Evolutionary conservation across 306 rosid species (phyloP).

Genomic region (Medicago lupulina): DNA sequence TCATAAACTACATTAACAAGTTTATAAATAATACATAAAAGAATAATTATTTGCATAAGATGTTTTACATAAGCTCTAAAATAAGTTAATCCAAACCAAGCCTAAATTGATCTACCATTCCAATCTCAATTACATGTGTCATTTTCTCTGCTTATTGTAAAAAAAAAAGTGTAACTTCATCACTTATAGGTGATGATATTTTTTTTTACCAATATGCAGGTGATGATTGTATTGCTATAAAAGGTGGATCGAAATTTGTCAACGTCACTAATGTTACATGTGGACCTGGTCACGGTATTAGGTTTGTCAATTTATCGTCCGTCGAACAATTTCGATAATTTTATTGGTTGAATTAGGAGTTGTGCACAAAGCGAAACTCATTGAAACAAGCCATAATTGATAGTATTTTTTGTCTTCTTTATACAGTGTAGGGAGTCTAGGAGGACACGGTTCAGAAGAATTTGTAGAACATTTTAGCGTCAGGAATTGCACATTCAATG

Average conservation of each 20-base stretch:
- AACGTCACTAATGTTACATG: conserved; percentile 43
- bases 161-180: too few relatives aligned
- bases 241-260: conserved; percentile 35
- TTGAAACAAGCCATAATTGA: neutral
- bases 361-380: too few relatives aligned
- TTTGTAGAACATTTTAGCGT: conserved; percentile 41
- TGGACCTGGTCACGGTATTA: conserved; percentile 71
- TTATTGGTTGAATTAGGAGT: too few relatives aligned
- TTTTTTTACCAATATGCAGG: conserved; percentile 31
- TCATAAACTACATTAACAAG: too few relatives aligned
- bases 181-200: too few relatives aligned
- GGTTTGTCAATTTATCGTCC: conserved; percentile 20
- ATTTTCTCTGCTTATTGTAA: neutral
- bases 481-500: conserved; percentile 44
- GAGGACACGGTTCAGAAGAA: conserved; percentile 20
- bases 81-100: too few relatives aligned
- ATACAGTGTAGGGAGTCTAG: conserved; percentile 59
- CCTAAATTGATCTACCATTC: neutral
- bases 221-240: conserved; percentile 61
- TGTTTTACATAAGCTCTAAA: too few relatives aligned
- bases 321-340: too few relatives aligned
- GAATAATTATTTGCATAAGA: too few relatives aligned
- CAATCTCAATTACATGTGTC: neutral
- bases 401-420: neutral
- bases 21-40: too few relatives aligned